phyloP scores from a whole-genome alignment of 2,329 filamentous ascomycete species.

The Hymenoscyphus albidus region DNA sequence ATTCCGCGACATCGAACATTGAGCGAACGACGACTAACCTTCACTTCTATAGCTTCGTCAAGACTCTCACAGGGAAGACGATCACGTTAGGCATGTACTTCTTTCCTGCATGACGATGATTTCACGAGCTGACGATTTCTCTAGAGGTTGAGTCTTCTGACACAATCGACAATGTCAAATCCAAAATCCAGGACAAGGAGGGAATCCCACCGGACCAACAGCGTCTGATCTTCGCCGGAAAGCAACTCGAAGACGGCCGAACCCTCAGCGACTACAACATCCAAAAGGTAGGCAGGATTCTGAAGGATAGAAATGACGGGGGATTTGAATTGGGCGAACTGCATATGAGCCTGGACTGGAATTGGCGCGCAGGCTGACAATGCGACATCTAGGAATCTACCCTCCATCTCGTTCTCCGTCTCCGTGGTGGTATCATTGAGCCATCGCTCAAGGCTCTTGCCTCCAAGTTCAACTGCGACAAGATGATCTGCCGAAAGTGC shows the following conservation, averaged over 20 bases:
- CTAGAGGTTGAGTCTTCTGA: constrained; percentile 98
- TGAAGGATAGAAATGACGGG: background rate
- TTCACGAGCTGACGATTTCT: constrained; percentile 21
- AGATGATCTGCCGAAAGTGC: constrained; percentile 99
- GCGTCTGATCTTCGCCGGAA: constrained; percentile 97
- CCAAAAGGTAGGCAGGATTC: constrained; percentile 69
- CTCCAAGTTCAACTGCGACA: constrained; percentile 99
- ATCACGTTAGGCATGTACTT: constrained; percentile 57
- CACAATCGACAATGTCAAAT: constrained; percentile 99
- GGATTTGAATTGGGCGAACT: background rate
- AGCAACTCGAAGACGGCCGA: constrained; percentile 98
- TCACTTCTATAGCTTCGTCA: constrained; percentile 76
- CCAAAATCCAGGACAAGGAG: constrained; percentile 99
- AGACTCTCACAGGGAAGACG: constrained; percentile 99
- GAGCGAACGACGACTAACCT: constrained; percentile 23
- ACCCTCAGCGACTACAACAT: constrained; percentile 99
- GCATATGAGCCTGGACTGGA: background rate
- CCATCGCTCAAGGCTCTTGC: constrained; percentile 97
- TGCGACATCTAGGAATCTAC: constrained; percentile 75
- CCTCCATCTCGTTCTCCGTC: constrained; percentile 96
- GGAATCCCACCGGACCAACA: constrained; percentile 97
- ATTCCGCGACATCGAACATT: constrained; percentile 13
- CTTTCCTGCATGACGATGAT: too few species aligned
- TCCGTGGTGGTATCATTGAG: constrained; percentile 99
- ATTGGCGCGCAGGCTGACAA: constrained; percentile 19